phyloP scores from a whole-genome alignment of 2,329 filamentous ascomycete genomes.

The Bipolaris oryzae region DNA sequence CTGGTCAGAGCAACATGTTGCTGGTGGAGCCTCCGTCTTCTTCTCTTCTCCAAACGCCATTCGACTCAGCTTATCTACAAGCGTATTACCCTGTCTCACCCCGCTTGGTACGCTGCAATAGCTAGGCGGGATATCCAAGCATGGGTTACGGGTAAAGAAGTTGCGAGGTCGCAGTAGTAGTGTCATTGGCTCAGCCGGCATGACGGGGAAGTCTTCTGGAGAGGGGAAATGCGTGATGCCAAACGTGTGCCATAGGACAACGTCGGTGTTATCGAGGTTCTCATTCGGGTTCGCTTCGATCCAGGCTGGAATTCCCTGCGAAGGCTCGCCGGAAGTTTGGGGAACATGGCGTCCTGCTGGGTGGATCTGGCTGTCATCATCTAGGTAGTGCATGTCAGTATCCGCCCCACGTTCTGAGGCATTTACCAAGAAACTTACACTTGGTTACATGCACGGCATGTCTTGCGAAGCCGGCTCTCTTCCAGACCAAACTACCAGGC shows the following conservation, averaged over 20 bases:
- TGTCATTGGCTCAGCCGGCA: constrained; percentile 82
- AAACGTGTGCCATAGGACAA: constrained; percentile 94
- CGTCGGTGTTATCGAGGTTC: constrained; percentile 77
- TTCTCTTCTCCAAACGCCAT: constrained; percentile 54
- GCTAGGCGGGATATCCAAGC: constrained; percentile 78
- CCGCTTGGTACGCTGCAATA: constrained; percentile 76
- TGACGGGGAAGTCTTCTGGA: constrained; percentile 90
- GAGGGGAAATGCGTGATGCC: constrained; percentile 87
- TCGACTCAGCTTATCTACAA: constrained; percentile 59
- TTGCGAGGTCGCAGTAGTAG: constrained; percentile 78
- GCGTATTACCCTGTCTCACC: constrained; percentile 56
- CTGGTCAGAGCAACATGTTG: constrained; percentile 24
- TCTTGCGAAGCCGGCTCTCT: constrained; percentile 83
- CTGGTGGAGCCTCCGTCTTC: constrained; percentile 12
- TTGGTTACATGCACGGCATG: constrained; percentile 89
- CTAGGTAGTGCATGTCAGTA: constrained; percentile 50
- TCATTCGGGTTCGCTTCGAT: constrained; percentile 70
- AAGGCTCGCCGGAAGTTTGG: constrained; percentile 81
- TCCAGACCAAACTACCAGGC: constrained; percentile 82
- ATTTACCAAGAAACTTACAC: constrained; percentile 63
- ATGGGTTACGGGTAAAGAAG: constrained; percentile 82
- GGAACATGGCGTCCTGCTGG: constrained; percentile 87
- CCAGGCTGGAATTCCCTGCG: constrained; percentile 75
- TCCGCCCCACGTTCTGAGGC: neutral
- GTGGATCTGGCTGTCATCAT: constrained; percentile 80